Base-by-base conservation (phyloP, 805 yeast genomes). In the Myxozyma neglecta region DNA sequence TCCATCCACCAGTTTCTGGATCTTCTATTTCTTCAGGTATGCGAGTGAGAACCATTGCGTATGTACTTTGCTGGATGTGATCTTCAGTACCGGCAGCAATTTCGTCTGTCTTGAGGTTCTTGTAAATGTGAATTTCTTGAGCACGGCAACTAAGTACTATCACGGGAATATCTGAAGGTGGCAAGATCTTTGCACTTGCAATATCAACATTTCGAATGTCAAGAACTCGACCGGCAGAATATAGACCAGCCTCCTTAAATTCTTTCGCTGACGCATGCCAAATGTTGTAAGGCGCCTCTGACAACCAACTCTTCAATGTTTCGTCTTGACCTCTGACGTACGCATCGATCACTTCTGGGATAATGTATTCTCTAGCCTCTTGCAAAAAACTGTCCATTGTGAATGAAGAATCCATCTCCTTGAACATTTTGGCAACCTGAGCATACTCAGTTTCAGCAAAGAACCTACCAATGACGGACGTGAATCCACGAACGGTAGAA, bases 381-480 rank as follows among this genome's bases (percentile, higher is more conserved):
- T 82, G 85, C 65, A 87, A 82, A 79, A 94, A 92, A 61, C 81
- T 84, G 63, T 90, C 93, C 69, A 84, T 81, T 65, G 85, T 85
- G 80, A 94, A 94, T 44, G 83, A 79, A 56, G 98, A 97, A 76
- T 94, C 99, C 83, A 93, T 86, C 73, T 85, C 83, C 77, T 85
- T 88, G 79, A 94, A 90, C 72, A 87, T 85, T 68, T 88, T 85
- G 66, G 89, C 80, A n/a, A 92, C 99, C 75, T 88, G 88, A 24
- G 97, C 97, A 66, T 89, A 85, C 78, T 94, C 99, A 42, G 98
- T 94, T 78, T 94, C 99, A 45, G 94, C 94, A 72, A 92, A 92
- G 71, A 92, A 85, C 6, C 96, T 90, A 6, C 94, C 87, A 59
- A 94, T 78, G 72, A 90, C 88, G 72, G 87, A 90, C 45, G 88